Base-by-base conservation (phyloP, 2,329 filamentous ascomycete genomes). In the Aurifilum marmelostoma region DNA sequence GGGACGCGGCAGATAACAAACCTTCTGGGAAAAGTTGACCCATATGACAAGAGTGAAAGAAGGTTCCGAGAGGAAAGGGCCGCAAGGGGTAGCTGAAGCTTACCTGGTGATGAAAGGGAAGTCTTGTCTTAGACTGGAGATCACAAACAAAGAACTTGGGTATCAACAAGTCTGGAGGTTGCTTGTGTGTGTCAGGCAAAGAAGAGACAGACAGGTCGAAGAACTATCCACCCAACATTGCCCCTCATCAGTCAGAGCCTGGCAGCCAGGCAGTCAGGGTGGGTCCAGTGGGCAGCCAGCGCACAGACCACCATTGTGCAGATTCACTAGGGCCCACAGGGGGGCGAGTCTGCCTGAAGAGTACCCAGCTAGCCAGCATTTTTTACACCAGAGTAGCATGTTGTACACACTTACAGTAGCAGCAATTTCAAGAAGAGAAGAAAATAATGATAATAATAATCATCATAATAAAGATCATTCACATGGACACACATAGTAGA, bases 211-310 rank as follows among this genome's bases (percentile, higher is more conserved):
- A 34, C 50, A 66, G 34, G 63, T 39, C 39, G 59, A 60, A 41
- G 65, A 54, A 67, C 67, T 65, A 66, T 59, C 60, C n/a, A 62
- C 59, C n/a, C 65, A 58, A 54, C 54, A 71, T 52, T 65, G 69
- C 69, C 69, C 69, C 69, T 71, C 69, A 67, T 61, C 61, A 59
- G 66, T 67, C 69, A 71, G 69, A 71, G 59, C 67, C 68, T 71
- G 69, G 67, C 54, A 62, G 59, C 37, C 16, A 62, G 68, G 67
- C 65, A 63, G 60, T 71, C 69, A 67, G 43, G 34, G 58, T 41
- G 47, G 65, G 58, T 63, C 59, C 43, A 34, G 34, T 34, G 34
- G 61, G n/a, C 32, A 50, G 61, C 41, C 34, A 47, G 37, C 66
- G 66, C 66, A 67, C 66, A 29, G 66, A 29, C 60, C 60, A 29